Evolutionary conservation across 2,329 filamentous ascomycete species (phyloP).

Genomic region (Leptographium radiaticola): DNA sequence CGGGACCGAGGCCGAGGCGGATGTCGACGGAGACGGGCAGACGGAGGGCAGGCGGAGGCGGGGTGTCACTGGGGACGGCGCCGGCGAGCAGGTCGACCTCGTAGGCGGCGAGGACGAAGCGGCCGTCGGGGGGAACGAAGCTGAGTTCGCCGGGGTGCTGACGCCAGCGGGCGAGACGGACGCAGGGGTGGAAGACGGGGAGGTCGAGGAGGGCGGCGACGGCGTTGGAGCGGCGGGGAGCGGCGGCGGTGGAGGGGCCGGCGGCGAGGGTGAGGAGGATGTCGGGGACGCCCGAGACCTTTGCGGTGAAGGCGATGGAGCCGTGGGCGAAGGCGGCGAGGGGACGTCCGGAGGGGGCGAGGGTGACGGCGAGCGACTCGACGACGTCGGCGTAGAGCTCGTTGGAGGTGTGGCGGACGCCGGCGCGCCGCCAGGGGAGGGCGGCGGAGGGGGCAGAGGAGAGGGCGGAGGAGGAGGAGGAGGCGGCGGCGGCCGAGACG

Average conservation of each 20-base stretch:
- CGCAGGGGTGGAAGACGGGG: constrained; percentile 93
- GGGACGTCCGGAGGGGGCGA: constrained; percentile 80
- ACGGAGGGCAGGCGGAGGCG: constrained; percentile 53
- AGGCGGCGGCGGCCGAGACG: background rate
- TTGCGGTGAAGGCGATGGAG: constrained; percentile 87
- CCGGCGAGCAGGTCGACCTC: constrained; percentile 78
- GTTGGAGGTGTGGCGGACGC: constrained; percentile 91
- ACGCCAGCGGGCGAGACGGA: constrained; percentile 79
- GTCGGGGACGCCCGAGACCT: constrained; percentile 89
- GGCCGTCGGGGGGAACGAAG: constrained; percentile 88
- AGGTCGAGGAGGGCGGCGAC: constrained; percentile 65
- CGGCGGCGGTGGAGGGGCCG: constrained; percentile 44
- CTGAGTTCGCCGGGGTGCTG: constrained; percentile 84
- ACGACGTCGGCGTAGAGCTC: constrained; percentile 95
- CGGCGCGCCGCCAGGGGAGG: constrained; percentile 78
- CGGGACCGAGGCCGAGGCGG: constrained; percentile 61
- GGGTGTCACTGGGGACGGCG: constrained; percentile 25
- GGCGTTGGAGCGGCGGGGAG: constrained; percentile 41
- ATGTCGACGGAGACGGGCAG: constrained; percentile 74
- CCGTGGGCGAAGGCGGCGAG: constrained; percentile 81
- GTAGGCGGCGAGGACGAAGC: constrained; percentile 87
- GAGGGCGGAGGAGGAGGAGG: background rate
- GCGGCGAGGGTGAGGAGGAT: constrained; percentile 69
- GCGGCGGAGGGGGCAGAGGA: constrained; percentile 22
- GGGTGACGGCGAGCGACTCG: constrained; percentile 74